These are phyloP conservation scores for Boletus reticulatus DNA, from an alignment of 768 basidiomycete genomes.

Conservation along the genomic window DNA sequence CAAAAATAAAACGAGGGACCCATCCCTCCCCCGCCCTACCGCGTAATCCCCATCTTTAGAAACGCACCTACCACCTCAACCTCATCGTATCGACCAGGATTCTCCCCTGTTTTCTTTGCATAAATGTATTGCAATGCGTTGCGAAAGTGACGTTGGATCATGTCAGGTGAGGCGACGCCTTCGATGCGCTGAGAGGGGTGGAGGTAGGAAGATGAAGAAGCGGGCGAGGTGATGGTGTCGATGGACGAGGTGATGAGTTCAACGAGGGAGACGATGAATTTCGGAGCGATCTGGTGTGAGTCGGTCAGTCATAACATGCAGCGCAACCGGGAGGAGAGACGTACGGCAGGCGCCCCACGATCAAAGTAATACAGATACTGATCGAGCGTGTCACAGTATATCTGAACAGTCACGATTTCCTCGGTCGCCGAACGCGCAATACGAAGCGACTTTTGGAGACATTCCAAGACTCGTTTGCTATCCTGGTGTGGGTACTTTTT, in stretches of 20 bases:
- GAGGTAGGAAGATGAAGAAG: conserved; percentile 48
- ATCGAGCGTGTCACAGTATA: conserved; percentile 95
- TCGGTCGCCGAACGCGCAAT: conserved; percentile 97
- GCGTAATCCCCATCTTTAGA: not conserved
- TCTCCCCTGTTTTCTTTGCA: conserved; percentile 53
- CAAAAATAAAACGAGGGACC: too few relatives aligned
- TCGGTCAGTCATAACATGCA: not conserved
- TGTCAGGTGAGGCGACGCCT: conserved; percentile 88
- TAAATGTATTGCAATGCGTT: conserved; percentile 87
- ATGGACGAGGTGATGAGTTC: conserved; percentile 94
- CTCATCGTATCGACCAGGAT: conserved; percentile 64
- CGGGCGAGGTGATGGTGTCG: conserved; percentile 80
- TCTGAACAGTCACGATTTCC: conserved; percentile 93
- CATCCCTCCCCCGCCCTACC: too few relatives aligned
- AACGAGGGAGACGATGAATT: conserved; percentile 95
- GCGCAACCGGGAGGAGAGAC: conserved; percentile 28
- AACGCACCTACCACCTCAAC: conserved; percentile 87
- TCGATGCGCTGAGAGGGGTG: conserved; percentile 91
- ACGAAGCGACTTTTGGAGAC: conserved; percentile 92
- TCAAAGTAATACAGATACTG: conserved; percentile 97
- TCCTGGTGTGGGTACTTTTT: conserved; percentile 78
- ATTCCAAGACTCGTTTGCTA: conserved; percentile 96
- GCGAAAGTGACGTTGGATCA: conserved; percentile 91
- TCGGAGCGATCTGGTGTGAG: conserved; percentile 72
- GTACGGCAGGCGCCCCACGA: conserved; percentile 84